These are phyloP conservation scores for Urtica urens DNA, from an alignment of 306 rosid species.

Conservation along the genomic window DNA sequence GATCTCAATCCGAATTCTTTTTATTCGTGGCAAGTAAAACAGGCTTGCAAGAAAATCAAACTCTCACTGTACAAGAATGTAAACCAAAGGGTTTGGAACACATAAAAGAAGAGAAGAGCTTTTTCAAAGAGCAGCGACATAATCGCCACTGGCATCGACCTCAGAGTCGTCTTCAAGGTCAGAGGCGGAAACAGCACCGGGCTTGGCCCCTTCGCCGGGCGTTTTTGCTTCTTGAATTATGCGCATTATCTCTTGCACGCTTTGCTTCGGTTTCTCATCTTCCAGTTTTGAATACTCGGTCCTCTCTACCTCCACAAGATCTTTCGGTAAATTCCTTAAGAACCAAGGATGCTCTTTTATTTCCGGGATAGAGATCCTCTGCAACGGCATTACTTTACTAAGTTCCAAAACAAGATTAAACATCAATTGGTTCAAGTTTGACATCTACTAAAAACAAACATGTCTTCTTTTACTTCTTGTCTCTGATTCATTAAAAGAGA, in stretches of 20 bases:
- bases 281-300: constrained; percentile 17
- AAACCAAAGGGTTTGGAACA: too few species aligned
- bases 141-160: constrained; percentile 36
- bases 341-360: constrained; percentile 85
- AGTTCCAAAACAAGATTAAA: too few species aligned
- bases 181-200: constrained; percentile 23
- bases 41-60: too few species aligned
- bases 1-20: too few species aligned
- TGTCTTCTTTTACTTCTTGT: too few species aligned
- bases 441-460: too few species aligned
- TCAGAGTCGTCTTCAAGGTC: constrained; percentile 42
- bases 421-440: too few species aligned
- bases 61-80: too few species aligned
- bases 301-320: constrained; percentile 49
- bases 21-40: too few species aligned
- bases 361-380: constrained; percentile 75
- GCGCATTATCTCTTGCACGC: constrained; percentile 51
- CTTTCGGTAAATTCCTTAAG: constrained; percentile 49
- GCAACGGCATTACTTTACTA: background rate
- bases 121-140: constrained; percentile 16
- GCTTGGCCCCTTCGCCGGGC: constrained; percentile 39
- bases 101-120: too few species aligned
- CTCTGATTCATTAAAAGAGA: too few species aligned
- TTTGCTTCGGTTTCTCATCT: constrained; percentile 37
- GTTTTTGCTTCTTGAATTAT: constrained; percentile 55